phyloP scores from a whole-genome alignment of 768 basidiomycete genomes.

The Leccinum broughii region DNA sequence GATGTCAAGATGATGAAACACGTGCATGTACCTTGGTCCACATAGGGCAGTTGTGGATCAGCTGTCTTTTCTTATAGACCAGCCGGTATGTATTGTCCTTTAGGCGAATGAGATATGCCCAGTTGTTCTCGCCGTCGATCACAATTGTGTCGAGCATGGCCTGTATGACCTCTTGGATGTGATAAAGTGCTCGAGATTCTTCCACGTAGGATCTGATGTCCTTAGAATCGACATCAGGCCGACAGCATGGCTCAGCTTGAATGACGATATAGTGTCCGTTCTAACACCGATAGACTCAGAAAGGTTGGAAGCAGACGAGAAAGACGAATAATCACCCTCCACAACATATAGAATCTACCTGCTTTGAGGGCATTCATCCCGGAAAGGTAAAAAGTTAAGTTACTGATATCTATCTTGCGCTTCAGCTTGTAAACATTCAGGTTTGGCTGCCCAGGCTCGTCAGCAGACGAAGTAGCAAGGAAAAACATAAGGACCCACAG shows the following conservation, averaged over 20 bases:
- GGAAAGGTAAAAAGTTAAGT: conserved; percentile 22
- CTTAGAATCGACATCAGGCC: conserved; percentile 7
- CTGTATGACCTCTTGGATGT: conserved; percentile 34
- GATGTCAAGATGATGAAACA: background rate
- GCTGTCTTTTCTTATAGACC: conserved; percentile 26
- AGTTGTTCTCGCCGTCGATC: conserved; percentile 34
- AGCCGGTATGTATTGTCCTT: conserved; percentile 30
- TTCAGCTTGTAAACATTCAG: conserved; percentile 24
- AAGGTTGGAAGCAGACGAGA: background rate
- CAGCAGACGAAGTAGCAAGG: conserved; percentile 1
- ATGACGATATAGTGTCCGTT: conserved; percentile 29
- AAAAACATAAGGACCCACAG: conserved; percentile 28
- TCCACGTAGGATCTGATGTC: conserved; percentile 4
- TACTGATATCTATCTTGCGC: conserved; percentile 25
- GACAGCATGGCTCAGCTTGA: conserved; percentile 34
- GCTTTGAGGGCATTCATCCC: conserved; percentile 2
- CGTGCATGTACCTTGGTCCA: conserved; percentile 30
- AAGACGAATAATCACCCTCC: conserved; percentile 23
- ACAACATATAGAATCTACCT: conserved; percentile 29
- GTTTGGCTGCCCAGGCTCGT: conserved; percentile 14
- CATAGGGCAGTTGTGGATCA: conserved; percentile 23
- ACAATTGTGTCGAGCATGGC: conserved; percentile 34
- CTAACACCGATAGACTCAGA: conserved; percentile 19
- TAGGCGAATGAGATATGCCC: conserved; percentile 34
- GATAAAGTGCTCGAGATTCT: conserved; percentile 23